A percentile compares a stretch with the other conserved stretches of the same genome.
Conservation (phyloP, 148 eudicot species). For the Selenicereus undatus region DNA sequence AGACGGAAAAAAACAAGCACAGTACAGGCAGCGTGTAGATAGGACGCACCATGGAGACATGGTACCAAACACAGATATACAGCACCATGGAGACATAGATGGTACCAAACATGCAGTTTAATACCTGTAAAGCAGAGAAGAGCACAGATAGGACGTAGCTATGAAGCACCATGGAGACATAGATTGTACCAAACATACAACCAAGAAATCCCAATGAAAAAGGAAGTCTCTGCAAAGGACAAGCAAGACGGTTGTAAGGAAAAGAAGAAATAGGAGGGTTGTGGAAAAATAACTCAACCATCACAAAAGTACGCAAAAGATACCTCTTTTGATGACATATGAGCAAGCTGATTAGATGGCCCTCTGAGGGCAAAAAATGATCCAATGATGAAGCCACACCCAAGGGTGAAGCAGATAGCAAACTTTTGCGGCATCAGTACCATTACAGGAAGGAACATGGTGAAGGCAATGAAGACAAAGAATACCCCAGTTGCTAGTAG, state of each 20-base stretch:
- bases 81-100: background rate
- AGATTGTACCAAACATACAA: conserved; percentile 87
- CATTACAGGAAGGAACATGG: conserved; percentile 93
- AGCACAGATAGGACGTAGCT: conserved; percentile 89
- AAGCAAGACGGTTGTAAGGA: background rate
- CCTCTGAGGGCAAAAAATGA: conserved; percentile 92
- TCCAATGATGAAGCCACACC: conserved; percentile 83
- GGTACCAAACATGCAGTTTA: conserved; percentile 7
- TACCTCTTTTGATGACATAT: conserved; percentile 95
- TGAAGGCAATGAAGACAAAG: conserved; percentile 90
- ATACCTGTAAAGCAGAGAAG: conserved; percentile 90
- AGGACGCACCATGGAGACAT: background rate
- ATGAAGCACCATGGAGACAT: conserved; percentile 98
- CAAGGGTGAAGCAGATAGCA: conserved; percentile 89
- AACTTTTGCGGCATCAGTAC: conserved; percentile 96
- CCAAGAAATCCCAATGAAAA: conserved; percentile 87
- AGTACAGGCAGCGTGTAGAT: no score
- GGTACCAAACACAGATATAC: background rate
- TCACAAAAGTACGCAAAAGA: background rate
- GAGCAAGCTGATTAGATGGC: conserved; percentile 81
- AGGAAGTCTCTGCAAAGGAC: conserved; percentile 77
- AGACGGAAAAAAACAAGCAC: no score
- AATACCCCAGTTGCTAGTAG: conserved; percentile 87
- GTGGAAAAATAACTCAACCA: background rate
- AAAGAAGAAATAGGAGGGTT: background rate